Evolutionary conservation across 768 basidiomycete genomes (phyloP).

Genomic region (Russula olivacea): DNA sequence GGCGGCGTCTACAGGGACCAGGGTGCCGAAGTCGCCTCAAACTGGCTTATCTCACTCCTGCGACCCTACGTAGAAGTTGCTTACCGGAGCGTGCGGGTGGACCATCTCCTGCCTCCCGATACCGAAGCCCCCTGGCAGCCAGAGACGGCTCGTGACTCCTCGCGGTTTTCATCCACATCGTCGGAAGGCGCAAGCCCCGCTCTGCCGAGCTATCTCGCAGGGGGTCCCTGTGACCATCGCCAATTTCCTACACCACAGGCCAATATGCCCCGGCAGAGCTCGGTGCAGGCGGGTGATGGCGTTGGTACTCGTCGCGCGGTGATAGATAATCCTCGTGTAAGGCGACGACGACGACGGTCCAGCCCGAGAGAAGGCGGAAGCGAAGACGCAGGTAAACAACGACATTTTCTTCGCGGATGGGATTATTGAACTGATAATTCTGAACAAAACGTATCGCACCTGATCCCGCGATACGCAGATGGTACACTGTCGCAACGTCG

Average conservation of each 20-base stretch:
- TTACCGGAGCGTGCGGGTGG: not conserved
- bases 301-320: not conserved
- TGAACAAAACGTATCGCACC: not conserved
- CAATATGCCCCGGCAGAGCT: not conserved
- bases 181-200: not conserved
- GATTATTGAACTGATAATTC: not conserved
- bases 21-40: not conserved
- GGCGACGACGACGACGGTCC: not conserved
- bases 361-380: not conserved
- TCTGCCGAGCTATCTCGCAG: not conserved
- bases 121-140: not conserved
- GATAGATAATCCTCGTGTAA: not conserved
- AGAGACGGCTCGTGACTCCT: not conserved
- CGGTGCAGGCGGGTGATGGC: not conserved
- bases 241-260: not conserved
- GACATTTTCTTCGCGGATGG: not conserved
- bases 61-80: not conserved
- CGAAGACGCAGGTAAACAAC: not conserved
- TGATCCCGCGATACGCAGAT: not conserved
- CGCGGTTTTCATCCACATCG: not conserved
- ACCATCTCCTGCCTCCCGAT: not conserved
- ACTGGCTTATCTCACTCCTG: constrained; percentile 11
- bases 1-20: constrained; percentile 17
- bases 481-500: not conserved
- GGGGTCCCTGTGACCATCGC: no score